phyloP scores from a whole-genome alignment of 352 stramenopile genomes.

The Phytopythium oedochilum region DNA sequence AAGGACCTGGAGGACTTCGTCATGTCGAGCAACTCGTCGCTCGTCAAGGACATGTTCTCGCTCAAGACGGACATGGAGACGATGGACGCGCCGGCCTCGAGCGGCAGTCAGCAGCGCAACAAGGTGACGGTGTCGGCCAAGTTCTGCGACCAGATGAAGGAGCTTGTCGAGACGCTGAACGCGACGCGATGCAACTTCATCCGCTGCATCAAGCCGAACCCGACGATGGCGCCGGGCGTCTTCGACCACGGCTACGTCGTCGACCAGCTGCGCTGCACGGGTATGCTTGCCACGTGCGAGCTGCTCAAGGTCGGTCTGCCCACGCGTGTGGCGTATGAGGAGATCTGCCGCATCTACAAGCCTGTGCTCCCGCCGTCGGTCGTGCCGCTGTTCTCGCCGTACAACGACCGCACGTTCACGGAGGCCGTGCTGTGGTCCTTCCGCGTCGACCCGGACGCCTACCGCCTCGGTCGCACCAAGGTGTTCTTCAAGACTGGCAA shows the following conservation, averaged over 20 bases:
- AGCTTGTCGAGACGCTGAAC: constrained; percentile 83
- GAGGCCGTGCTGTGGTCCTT: constrained; percentile 89
- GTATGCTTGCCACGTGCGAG: constrained; percentile 89
- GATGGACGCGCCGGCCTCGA: constrained; percentile 29
- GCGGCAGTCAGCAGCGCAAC: constrained; percentile 34
- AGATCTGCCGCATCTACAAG: constrained; percentile 88
- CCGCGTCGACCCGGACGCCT: constrained; percentile 79
- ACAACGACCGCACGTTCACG: constrained; percentile 86
- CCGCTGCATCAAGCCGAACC: constrained; percentile 90
- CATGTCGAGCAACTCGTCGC: constrained; percentile 60
- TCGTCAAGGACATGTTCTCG: constrained; percentile 86
- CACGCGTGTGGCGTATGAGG: constrained; percentile 87
- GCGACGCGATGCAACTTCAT: constrained; percentile 86
- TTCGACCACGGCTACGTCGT: constrained; percentile 90
- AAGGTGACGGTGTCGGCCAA: constrained; percentile 73
- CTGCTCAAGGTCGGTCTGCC: constrained; percentile 89
- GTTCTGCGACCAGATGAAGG: constrained; percentile 86
- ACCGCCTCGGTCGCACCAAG: constrained; percentile 85
- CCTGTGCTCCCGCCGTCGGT: constrained; percentile 66
- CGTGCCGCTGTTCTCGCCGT: constrained; percentile 72
- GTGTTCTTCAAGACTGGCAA: constrained; percentile 93
- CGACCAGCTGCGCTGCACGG: constrained; percentile 86
- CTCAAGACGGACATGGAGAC: constrained; percentile 46
- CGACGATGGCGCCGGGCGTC: constrained; percentile 62
- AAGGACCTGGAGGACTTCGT: constrained; percentile 90